Evolutionary conservation across 495 filamentous ascomycete species (phyloP), one percentile per base, ranked within the genome.

Genomic region (Tuber magnatum): DNA sequence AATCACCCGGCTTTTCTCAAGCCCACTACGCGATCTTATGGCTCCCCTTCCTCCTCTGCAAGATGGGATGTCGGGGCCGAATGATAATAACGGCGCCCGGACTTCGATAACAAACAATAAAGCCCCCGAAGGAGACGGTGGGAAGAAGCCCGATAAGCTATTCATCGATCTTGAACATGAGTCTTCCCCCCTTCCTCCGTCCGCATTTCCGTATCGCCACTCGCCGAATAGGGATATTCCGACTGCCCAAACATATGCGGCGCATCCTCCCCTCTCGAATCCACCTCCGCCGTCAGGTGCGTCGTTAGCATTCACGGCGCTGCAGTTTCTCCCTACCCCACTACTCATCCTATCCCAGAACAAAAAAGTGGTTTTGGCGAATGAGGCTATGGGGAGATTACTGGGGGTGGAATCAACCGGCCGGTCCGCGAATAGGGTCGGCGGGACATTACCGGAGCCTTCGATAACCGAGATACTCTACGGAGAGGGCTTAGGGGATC

Each of bases 321-420:
- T 92, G 80, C 89, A 92, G 81, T 91, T 91, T 77, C 85, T 92
- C 24, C 91, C 91, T 1, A 88, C 90, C 38, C 91, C 91, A 3
- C 79, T 92, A 32, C 79, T 93, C 32, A 87, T 92, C 2, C 82
- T 92, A 56, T 88, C 87, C 28, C 86, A 85, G 48, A 71, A 86
- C 68, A 92, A 92, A 83, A 90, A 88, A 0, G 86, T 92, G 3
- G 85, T 91, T 7, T 80, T 92, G 28, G 90, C 90, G 14, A 92
- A 92, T 81, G 90, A 92, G 71, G 89, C 91, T 22, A 90, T 92
- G 90, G 88, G 87, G 35, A 85, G 87, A 70, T 78, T 92, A 74
- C 81, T 93, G 51, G 87, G 86, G 22, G 82, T 90, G 74, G 84
- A 74, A 22, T 74, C 80, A n/a, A 70, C 78, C 48, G 73, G 18